phyloP scores from a whole-genome alignment of 2,329 filamentous ascomycete genomes.

The Grosmannia clavigera region DNA sequence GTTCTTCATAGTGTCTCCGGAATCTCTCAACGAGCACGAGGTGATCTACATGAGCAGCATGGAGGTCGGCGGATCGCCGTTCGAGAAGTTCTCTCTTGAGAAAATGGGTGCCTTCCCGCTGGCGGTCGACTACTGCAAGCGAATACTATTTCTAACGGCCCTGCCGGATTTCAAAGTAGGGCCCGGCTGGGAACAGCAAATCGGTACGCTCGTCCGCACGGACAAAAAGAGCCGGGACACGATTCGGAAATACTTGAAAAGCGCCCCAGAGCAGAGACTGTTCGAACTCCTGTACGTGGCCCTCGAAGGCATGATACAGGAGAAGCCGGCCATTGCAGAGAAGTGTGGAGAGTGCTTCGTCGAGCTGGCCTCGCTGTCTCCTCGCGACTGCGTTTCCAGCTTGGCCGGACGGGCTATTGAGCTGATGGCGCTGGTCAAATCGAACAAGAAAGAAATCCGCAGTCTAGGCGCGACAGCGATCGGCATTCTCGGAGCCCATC shows the following conservation, averaged over 20 bases:
- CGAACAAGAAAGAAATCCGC: conserved; percentile 60
- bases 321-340: conserved; percentile 28
- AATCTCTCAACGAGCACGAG: too few relatives aligned
- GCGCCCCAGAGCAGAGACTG: conserved; percentile 18
- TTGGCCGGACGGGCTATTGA: conserved; percentile 36
- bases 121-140: conserved; percentile 56
- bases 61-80: conserved; percentile 23
- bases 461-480: conserved; percentile 55
- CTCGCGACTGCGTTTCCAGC: conserved; percentile 26
- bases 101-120: conserved; percentile 47
- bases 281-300: conserved; percentile 37
- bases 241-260: conserved; percentile 41
- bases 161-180: conserved; percentile 45
- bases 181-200: conserved; percentile 71
- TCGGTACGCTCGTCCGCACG: conserved; percentile 60
- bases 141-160: conserved; percentile 38
- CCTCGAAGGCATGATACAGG: conserved; percentile 42
- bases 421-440: conserved; percentile 49
- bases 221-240: conserved; percentile 52
- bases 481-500: conserved; percentile 65
- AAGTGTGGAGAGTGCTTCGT: conserved; percentile 40
- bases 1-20: conserved; percentile 32
- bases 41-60: conserved; percentile 19
- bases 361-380: conserved; percentile 32
- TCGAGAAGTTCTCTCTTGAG: conserved; percentile 35